These are phyloP conservation scores for Silene conica DNA, from an alignment of 148 eudicot species.

Conservation along the genomic window DNA sequence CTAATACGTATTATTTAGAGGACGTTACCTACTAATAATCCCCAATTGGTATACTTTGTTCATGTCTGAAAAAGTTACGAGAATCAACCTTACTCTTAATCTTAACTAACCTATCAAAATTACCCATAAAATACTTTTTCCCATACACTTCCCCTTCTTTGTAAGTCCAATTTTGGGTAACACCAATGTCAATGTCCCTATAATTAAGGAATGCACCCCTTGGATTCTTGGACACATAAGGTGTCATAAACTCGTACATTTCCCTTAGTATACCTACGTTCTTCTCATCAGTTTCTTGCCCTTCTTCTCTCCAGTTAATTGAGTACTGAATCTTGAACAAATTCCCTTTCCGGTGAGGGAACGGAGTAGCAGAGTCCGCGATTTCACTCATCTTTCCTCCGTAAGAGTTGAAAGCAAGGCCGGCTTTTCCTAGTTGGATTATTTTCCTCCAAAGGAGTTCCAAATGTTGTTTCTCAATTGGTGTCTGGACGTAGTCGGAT, in stretches of 20 bases:
- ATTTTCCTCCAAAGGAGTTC: constrained; percentile 28
- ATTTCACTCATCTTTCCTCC: constrained; percentile 29
- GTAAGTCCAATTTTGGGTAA: constrained; percentile 22
- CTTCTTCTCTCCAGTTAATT: constrained; percentile 26
- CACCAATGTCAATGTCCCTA: constrained; percentile 37
- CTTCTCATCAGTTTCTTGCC: constrained; percentile 7
- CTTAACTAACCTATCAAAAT: constrained; percentile 30
- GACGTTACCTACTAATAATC: too few species aligned
- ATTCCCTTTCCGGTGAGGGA: constrained; percentile 31
- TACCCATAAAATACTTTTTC: constrained; percentile 23
- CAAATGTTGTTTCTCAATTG: constrained; percentile 14
- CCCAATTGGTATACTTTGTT: constrained; percentile 31
- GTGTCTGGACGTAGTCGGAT: constrained; percentile 29
- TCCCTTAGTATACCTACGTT: constrained; percentile 12
- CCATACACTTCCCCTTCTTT: constrained; percentile 27
- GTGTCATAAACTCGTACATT: constrained; percentile 30
- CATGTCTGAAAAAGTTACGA: constrained; percentile 32
- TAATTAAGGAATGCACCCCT: constrained; percentile 33
- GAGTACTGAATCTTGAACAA: constrained; percentile 33
- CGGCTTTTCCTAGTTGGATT: constrained; percentile 22
- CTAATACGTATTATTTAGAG: too few species aligned
- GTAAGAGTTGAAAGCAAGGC: constrained; percentile 28
- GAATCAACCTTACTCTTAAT: constrained; percentile 31
- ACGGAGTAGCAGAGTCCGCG: constrained; percentile 23
- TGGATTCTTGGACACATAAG: constrained; percentile 30